Evolutionary conservation across 73 alveolate genomes (phyloP), one percentile per base, ranked within the genome.

Genomic region (Breviolum minutum): DNA sequence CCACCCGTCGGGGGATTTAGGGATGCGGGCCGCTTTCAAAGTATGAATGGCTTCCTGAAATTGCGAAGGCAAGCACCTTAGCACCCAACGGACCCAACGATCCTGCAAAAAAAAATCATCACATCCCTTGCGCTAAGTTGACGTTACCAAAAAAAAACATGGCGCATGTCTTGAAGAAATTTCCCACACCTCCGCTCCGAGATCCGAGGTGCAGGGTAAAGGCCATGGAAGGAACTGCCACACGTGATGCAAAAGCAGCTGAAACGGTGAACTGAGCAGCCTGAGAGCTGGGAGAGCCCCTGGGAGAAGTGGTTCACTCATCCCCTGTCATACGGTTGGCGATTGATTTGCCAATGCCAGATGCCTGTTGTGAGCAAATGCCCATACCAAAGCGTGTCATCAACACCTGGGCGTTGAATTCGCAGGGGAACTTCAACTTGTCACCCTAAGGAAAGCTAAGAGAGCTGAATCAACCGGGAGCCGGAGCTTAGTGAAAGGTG

Each of bases 221-320:
- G 61, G 98, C 98, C 66, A 92, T 64, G 90, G 98, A 92, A 48
- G 90, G 80, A 88, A 92, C 98, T 16, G 98, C 89, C 79, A 92
- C 66, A 20, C 98, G 89, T 40, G 98, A 92, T 10, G 89, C 98
- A 20, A 92, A 92, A 69, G 98, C 76, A 11, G 98, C 98, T 0
- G 98, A 92, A 60, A 92, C 87, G 80, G 81, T 74, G 90, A 80
- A 92, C 80, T 92, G 98, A 8, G 98, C 89, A 22, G 87, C 98
- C 98, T 92, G 66, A 6, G 80, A 70, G 17, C 17, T 70, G 80
- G 80, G 16, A 17, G n/a, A n/a, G n/a, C n/a, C n/a, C n/a, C n/a
- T n/a, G n/a, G n/a, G n/a, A n/a, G n/a, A n/a, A 40, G 54, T 40
- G 54, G 54, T 40, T 40, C 54, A 40, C 54, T 40, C 54, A 40